A percentile compares a stretch with the other conserved stretches of the same genome.
Evolutionary conservation across 257 asterid genomes (phyloP).

Genomic region (Verbascum thapsus): DNA sequence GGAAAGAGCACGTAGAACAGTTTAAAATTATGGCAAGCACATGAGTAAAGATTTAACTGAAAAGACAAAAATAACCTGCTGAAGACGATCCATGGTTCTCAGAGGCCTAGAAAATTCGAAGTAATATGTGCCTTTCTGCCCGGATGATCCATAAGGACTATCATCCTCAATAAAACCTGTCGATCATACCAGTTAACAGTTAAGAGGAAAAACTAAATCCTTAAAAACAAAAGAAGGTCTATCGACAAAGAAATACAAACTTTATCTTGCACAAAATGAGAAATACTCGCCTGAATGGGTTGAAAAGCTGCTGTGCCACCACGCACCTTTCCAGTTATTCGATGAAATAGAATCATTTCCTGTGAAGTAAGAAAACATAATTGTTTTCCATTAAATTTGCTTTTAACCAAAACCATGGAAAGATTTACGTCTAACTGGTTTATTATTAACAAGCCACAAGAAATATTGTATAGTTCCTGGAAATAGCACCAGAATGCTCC

Average conservation of each 20-base stretch:
- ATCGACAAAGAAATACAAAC: background rate
- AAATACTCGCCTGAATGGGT: conserved; percentile 58
- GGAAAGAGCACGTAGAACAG: background rate
- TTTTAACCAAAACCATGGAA: background rate
- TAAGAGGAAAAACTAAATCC: background rate
- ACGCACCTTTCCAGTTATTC: conserved; percentile 83
- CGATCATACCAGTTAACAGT: background rate
- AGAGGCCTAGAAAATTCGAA: conserved; percentile 81
- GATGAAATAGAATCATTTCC: conserved; percentile 63
- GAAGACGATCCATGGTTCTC: conserved; percentile 84
- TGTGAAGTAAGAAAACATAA: conserved; percentile 28
- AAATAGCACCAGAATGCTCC: conserved; percentile 4
- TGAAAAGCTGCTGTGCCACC: conserved; percentile 93
- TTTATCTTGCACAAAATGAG: conserved; percentile 12
- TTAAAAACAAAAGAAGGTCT: conserved; percentile 3
- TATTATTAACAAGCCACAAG: background rate
- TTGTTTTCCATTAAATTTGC: conserved; percentile 1
- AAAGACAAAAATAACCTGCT: conserved; percentile 56
- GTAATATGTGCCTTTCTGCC: conserved; percentile 70
- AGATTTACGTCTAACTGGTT: background rate
- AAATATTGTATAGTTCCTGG: background rate
- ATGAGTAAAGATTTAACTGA: background rate
- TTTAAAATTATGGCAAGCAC: background rate
- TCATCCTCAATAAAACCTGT: conserved; percentile 73
- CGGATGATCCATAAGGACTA: conserved; percentile 70